Base-by-base conservation (phyloP, 441 rosid genomes). In the Mallotus japonicus region DNA sequence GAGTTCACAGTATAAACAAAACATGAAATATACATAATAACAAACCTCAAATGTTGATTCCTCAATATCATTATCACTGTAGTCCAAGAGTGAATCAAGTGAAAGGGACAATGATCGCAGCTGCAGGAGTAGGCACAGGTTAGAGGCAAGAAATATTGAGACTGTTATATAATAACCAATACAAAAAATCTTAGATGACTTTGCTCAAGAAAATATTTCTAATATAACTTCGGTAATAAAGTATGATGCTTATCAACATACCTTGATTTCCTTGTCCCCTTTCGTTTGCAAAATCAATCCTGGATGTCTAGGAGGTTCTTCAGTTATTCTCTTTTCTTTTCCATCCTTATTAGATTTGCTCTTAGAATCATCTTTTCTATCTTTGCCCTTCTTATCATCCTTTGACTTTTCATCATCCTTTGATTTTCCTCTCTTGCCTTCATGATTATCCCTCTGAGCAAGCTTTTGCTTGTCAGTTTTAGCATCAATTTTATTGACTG, bases 11-110 rank as follows among this genome's bases (percentile, higher is more conserved):
- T 56, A 44, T 50, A 47, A 54, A 59, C 19, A 44, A 54, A 54
- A 22, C 56, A 22, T 49, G 44, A 75, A 58, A 28, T 19, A 62
- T 65, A 37, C 62, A 58, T 34, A 7, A 70, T 70, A 71, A 75
- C 73, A 72, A 80, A 87, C 99, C 97, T 93, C 97, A 83, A 93
- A 92, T 75, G 93, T 86, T 22, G 97, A 85, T 83, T 96, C 98
- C 63, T 93, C 97, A 62, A 86, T 77, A 73, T 93, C 97, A 85
- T 89, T 89, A 72, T 90, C 97, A 74, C 90, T 83, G 85, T 96
- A 96, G 73, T 89, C 97, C 90, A 92, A 80, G 69, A 95, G 97
- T 8, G 98, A 90, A 79, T 95, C 98, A 81, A 93, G 88, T 8
- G 98, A 92, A 78, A 88, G 86, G 2, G 99, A 89, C 75, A 89